Conservation (phyloP, 164 flowering plant genomes). For the Dillenia turbinata region DNA sequence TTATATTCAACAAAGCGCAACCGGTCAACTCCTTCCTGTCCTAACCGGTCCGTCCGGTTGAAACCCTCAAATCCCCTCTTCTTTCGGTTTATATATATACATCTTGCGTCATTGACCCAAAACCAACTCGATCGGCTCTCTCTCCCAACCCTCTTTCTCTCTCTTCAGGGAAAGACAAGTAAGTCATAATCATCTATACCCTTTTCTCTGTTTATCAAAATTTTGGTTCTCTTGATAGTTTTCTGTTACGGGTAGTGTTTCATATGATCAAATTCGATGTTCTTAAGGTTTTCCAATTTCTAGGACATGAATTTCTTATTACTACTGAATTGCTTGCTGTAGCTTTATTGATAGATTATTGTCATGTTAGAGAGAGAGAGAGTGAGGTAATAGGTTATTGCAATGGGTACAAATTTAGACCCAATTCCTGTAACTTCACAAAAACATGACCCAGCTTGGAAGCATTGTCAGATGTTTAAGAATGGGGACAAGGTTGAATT, state of each 20-base stretch:
- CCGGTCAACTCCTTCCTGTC: slow-evolving; percentile 3
- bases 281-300: not conserved
- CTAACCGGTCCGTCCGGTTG: slow-evolving; percentile 63
- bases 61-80: slow-evolving; percentile 4
- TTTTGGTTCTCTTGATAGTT: not conserved
- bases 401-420: slow-evolving; percentile 46
- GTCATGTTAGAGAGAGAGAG: not conserved
- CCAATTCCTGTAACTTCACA: slow-evolving; percentile 59
- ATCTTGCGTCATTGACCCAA: not conserved
- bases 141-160: slow-evolving; percentile 8
- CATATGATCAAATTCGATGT: not conserved
- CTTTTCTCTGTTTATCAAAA: not conserved
- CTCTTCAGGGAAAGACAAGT: slow-evolving; percentile 16
- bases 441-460: slow-evolving; percentile 94
- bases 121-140: slow-evolving; percentile 16
- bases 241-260: too few species aligned
- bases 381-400: too few species aligned
- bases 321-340: not conserved
- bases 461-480: slow-evolving; percentile 79
- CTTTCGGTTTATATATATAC: slow-evolving; percentile 19
- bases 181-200: slow-evolving; percentile 4
- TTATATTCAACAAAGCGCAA: too few species aligned
- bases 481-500: slow-evolving; percentile 60
- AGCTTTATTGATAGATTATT: not conserved
- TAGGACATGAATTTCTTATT: not conserved